Evolutionary conservation across 1,284 basidiomycete species (phyloP).

Genomic region (Veloboletus limbatus): DNA sequence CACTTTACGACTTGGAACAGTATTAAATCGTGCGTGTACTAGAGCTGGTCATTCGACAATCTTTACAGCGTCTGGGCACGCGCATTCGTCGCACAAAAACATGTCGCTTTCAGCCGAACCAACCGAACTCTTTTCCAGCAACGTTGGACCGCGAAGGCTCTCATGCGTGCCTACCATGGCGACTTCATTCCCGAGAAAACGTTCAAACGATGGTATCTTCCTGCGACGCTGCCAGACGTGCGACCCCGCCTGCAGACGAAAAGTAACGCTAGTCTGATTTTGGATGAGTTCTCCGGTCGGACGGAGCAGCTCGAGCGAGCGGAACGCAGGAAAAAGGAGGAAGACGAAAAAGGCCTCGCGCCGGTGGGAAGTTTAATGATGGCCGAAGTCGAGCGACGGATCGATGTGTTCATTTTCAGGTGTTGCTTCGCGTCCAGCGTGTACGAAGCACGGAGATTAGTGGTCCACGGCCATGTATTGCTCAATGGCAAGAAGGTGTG

Average conservation of each 20-base stretch:
- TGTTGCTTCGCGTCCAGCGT: slow-evolving; percentile 89
- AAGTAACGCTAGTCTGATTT: slow-evolving; percentile 41
- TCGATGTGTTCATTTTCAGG: slow-evolving; percentile 92
- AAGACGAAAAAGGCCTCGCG: slow-evolving; percentile 61
- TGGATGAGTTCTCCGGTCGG: slow-evolving; percentile 59
- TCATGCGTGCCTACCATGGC: slow-evolving; percentile 93
- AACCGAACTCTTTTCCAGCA: slow-evolving; percentile 83
- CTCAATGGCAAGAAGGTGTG: slow-evolving; percentile 88
- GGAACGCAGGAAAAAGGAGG: slow-evolving; percentile 47
- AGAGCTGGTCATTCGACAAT: slow-evolving; percentile 84
- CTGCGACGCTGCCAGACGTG: slow-evolving; percentile 83
- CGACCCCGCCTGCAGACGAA: slow-evolving; percentile 50
- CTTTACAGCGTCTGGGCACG: slow-evolving; percentile 78
- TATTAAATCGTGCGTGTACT: slow-evolving; percentile 13
- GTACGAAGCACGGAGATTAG: slow-evolving; percentile 84
- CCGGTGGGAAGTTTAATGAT: slow-evolving; percentile 92
- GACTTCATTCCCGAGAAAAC: slow-evolving; percentile 91
- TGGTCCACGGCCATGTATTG: slow-evolving; percentile 85
- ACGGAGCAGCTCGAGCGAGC: slow-evolving; percentile 46
- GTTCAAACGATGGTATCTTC: slow-evolving; percentile 96
- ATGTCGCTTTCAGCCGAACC: slow-evolving; percentile 58
- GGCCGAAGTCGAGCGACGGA: slow-evolving; percentile 86
- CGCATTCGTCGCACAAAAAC: slow-evolving; percentile 47
- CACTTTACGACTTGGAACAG: background rate
- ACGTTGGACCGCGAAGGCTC: slow-evolving; percentile 88